Evolutionary conservation across 768 basidiomycete genomes (phyloP).

Genomic region (Mycena epipterygia): DNA sequence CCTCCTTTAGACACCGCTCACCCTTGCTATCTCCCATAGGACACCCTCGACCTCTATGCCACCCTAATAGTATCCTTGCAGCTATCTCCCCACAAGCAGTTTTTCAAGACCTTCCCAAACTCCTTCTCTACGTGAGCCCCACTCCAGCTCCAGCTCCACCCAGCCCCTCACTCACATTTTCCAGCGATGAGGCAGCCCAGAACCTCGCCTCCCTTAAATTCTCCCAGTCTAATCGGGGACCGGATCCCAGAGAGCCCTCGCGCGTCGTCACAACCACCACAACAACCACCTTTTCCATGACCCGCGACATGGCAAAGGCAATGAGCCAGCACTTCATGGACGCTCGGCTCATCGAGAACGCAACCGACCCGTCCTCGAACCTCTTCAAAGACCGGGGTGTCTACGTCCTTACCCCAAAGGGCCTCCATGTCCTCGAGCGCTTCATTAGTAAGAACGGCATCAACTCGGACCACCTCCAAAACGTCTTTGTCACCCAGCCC

Average conservation of each 20-base stretch:
- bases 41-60: conserved; percentile 97
- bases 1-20: conserved; percentile 24
- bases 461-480: conserved; percentile 91
- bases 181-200: conserved; percentile 94
- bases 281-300: conserved; percentile 99
- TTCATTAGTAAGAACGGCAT: conserved; percentile 99
- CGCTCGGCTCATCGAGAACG: conserved; percentile 97
- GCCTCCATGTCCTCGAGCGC: conserved; percentile 98
- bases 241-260: conserved; percentile 97
- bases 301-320: conserved; percentile 99
- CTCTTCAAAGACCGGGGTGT: conserved; percentile 99
- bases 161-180: conserved; percentile 28
- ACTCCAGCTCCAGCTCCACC: conserved; percentile 26
- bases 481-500: conserved; percentile 91
- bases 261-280: conserved; percentile 99
- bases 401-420: conserved; percentile 96
- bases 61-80: conserved; percentile 95
- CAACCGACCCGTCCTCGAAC: conserved; percentile 87
- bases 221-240: conserved; percentile 98
- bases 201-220: conserved; percentile 97
- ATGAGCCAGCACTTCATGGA: conserved; percentile 99
- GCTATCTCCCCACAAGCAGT: conserved; percentile 91
- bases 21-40: conserved; percentile 61
- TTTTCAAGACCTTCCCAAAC: conserved; percentile 95
- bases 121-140: conserved; percentile 92